phyloP scores from a whole-genome alignment of 208 protist species.

The Entamoeba dispar region DNA sequence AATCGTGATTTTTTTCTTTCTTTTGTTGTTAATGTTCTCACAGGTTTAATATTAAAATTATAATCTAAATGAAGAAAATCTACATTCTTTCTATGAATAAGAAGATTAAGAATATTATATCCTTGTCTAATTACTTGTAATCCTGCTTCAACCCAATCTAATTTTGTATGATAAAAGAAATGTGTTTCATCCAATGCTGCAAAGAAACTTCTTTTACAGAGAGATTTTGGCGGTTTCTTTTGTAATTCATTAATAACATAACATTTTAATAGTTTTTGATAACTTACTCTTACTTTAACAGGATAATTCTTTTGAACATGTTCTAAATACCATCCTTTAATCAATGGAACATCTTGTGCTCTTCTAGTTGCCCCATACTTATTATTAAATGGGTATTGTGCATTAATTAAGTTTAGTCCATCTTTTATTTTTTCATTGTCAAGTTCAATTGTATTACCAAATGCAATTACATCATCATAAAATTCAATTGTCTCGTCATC shows the following conservation, averaged over 20 bases:
- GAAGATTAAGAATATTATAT: conserved; percentile 99
- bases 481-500: conserved; percentile 27
- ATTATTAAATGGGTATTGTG: conserved; percentile 79
- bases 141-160: conserved; percentile 99
- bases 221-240: conserved; percentile 35
- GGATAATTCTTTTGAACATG: conserved; percentile 57
- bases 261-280: conserved; percentile 95
- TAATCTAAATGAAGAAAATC: conserved; percentile 99
- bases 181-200: conserved; percentile 71
- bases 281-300: conserved; percentile 13
- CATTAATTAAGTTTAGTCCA: conserved; percentile 82
- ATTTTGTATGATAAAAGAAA: conserved; percentile 93
- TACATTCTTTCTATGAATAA: conserved; percentile 98
- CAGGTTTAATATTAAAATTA: conserved; percentile 99
- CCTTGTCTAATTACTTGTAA: conserved; percentile 96
- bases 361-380: conserved; percentile 72
- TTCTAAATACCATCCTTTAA: conserved; percentile 87
- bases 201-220: conserved; percentile 64
- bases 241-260: conserved; percentile 90
- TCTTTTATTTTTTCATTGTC: conserved; percentile 47
- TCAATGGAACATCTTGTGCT: conserved; percentile 84
- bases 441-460: conserved; percentile 38
- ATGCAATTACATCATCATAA: conserved; percentile 56
- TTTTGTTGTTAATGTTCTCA: conserved; percentile 99
- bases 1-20: conserved; percentile 98